These are phyloP conservation scores for Sugiyamaella xylanicola DNA, from an alignment of 1,139 yeast species.

Conservation along the genomic window DNA sequence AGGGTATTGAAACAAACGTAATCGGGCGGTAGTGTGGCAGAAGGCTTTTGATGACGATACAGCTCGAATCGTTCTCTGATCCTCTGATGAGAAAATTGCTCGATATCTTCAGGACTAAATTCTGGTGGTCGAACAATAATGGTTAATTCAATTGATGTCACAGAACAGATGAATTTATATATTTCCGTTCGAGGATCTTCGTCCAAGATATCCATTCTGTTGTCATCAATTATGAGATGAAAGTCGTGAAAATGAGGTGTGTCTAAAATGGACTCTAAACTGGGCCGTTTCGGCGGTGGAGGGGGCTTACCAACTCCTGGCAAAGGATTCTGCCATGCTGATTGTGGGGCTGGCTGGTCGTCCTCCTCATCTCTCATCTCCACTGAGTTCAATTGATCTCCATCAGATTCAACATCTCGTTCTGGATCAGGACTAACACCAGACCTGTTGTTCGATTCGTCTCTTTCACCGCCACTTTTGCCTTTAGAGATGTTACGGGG, in stretches of 20 bases:
- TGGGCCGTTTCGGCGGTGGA: conserved; percentile 5
- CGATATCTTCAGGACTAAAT: conserved; percentile 30
- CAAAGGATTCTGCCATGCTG: conserved; percentile 10
- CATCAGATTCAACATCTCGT: background rate
- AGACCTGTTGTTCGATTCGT: background rate
- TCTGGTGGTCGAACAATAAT: conserved; percentile 35
- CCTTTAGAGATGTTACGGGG: background rate
- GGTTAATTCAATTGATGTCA: conserved; percentile 28
- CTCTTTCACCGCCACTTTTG: background rate
- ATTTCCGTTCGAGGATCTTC: conserved; percentile 25
- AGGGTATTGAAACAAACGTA: conserved; percentile 35
- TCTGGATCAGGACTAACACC: background rate
- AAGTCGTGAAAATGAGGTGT: conserved; percentile 26
- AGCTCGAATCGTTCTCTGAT: conserved; percentile 32
- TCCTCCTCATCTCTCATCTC: background rate
- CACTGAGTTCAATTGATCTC: background rate
- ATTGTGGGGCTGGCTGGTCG: background rate
- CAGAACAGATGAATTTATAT: conserved; percentile 30
- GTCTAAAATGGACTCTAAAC: conserved; percentile 7
- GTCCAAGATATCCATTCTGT: conserved; percentile 9
- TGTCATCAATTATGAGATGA: conserved; percentile 25
- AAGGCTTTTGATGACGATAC: conserved; percentile 31
- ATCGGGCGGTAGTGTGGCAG: conserved; percentile 32
- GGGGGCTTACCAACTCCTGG: conserved; percentile 12
- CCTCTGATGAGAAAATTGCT: conserved; percentile 29